phyloP scores from a whole-genome alignment of 148 eudicot species.

The Pouteria glomerata region DNA sequence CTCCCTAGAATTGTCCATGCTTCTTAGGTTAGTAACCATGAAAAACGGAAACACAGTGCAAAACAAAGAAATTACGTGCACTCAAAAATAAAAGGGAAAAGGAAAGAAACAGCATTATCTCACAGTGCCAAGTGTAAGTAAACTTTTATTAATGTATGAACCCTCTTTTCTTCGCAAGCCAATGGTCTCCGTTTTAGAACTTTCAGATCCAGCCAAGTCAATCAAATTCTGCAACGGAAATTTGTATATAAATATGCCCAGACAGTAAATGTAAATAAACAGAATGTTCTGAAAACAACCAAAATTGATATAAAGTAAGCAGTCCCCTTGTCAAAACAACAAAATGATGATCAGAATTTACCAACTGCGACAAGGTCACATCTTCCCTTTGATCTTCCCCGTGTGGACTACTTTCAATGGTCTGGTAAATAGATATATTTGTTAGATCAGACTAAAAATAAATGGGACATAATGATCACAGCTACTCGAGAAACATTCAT shows the following conservation, averaged over 20 bases:
- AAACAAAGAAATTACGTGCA: constrained; percentile 1
- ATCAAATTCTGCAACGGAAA: constrained; percentile 55
- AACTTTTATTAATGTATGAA: constrained; percentile 75
- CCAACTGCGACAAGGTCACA: constrained; percentile 60
- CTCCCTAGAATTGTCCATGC: too few relatives aligned
- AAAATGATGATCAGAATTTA: constrained; percentile 13
- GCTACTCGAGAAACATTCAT: background rate
- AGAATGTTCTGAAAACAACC: background rate
- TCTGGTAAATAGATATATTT: constrained; percentile 29
- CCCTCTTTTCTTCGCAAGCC: constrained; percentile 83
- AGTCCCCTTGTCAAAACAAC: background rate
- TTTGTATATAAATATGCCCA: background rate
- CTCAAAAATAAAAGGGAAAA: background rate
- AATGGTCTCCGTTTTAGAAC: constrained; percentile 78
- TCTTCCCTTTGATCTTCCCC: constrained; percentile 54
- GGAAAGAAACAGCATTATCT: constrained; percentile 18
- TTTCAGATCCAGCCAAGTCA: constrained; percentile 83
- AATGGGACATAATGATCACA: background rate
- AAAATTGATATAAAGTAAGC: background rate
- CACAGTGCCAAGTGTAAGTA: constrained; percentile 83
- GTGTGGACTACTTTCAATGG: constrained; percentile 61
- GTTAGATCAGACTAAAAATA: background rate
- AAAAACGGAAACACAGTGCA: background rate
- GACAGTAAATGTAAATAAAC: background rate
- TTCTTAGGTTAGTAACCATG: background rate